Evolutionary conservation across 208 protist genomes (phyloP).

Genomic region (Trichomonas tenax): DNA sequence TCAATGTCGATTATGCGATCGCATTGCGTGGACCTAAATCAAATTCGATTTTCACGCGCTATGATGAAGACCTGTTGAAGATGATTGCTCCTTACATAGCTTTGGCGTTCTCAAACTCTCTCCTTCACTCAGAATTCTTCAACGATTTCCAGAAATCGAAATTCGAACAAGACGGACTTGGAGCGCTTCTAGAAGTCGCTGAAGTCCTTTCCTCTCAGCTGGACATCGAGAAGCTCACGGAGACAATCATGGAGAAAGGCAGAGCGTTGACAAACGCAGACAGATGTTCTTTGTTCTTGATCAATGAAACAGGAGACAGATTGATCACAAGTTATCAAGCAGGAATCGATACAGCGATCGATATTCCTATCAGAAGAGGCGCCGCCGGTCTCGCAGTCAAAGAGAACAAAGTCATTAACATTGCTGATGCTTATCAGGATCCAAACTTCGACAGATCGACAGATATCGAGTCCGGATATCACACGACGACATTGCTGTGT

Average conservation of each 20-base stretch:
- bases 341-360: neutral
- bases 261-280: neutral
- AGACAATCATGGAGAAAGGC: constrained; percentile 11
- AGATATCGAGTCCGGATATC: constrained; percentile 42
- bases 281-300: neutral
- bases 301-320: neutral
- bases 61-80: neutral
- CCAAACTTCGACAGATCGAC: constrained; percentile 40
- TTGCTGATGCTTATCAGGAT: constrained; percentile 46
- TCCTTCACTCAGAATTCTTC: neutral
- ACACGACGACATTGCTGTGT: constrained; percentile 39
- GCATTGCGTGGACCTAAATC: neutral
- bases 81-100: neutral
- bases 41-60: neutral
- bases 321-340: neutral
- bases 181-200: neutral
- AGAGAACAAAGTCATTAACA: constrained; percentile 34
- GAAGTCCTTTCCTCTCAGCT: neutral
- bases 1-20: neutral
- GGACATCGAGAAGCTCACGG: neutral
- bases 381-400: constrained; percentile 29
- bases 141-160: neutral
- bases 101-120: neutral
- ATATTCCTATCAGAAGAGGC: constrained; percentile 26
- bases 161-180: neutral